Base-by-base conservation (phyloP, 1,139 yeast species). In the Debaryomyces fabryi region DNA sequence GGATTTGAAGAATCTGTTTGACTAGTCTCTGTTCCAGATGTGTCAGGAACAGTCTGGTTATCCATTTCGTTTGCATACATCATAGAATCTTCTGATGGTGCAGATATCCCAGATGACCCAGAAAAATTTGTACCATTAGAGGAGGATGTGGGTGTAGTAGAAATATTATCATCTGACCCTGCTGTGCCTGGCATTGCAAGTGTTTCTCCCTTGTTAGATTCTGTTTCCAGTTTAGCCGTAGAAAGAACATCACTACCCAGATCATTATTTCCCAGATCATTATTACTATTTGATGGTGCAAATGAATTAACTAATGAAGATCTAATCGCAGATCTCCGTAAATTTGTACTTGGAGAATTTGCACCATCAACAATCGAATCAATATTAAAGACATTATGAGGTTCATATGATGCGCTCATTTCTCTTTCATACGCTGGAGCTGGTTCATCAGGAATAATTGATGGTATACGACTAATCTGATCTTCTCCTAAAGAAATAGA, bases 401-500 rank as follows among this genome's bases (percentile, higher is more conserved):
- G 39, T 36, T 25, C 25, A 20, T 8, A 16, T 3, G 18, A 23
- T 6, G 35, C 10, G 13, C 29, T 39, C 3, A 38, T 41, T 6
- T 62, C 39, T 1, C 50, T 50, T 24, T 69, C 71, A 53, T 74
- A 74, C 0, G 76, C 71, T 0, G 76, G 76, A 1, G 71, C 71
- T 0, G 75, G 70, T n/a, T 60, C 71, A 15, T 52, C 52, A 1
- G 72, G 70, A 3, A 54, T 53, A 6, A 70, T 59, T 0, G 76
- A 71, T 3, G 74, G 68, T 6, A 68, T 55, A 43, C 76, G 54
- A 49, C 73, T 68, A 18, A 72, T 49, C 1, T 71, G 68, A 49
- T 68, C 74, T n/a, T 70, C 75, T 1, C 60, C 58, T 9, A 72
- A 53, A 0, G 78, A 71, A 18, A 71, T 54, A 1, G 78, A 64